Evolutionary conservation across 352 stramenopile genomes (phyloP).

Genomic region (Globisporangium radiosum): DNA sequence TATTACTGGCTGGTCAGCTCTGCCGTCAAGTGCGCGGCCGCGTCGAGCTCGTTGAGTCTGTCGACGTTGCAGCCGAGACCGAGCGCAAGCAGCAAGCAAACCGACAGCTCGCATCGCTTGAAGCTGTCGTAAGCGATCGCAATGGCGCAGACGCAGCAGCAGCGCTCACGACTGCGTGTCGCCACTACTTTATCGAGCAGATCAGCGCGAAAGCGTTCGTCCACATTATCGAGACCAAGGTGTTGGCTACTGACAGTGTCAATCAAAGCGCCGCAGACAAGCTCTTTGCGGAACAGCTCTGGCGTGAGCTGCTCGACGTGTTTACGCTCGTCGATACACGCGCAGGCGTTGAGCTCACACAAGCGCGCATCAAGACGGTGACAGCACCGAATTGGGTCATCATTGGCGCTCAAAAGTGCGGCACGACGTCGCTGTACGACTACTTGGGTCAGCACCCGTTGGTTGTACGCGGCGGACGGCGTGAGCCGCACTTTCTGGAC

Average conservation of each 20-base stretch:
- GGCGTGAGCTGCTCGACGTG: conserved; percentile 30
- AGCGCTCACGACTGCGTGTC: conserved; percentile 24
- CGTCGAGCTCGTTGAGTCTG: conserved; percentile 31
- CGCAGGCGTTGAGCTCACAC: conserved; percentile 23
- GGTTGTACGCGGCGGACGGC: conserved; percentile 58
- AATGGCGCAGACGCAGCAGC: conserved; percentile 15
- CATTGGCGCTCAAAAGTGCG: conserved; percentile 56
- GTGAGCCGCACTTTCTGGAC: conserved; percentile 64
- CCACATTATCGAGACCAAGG: conserved; percentile 11
- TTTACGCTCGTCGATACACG: conserved; percentile 34
- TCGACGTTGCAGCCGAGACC: conserved; percentile 18
- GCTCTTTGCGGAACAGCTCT: conserved; percentile 16
- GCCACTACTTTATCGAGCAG: conserved; percentile 59
- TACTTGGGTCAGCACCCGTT: conserved; percentile 84
- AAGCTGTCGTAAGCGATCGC: conserved; percentile 18
- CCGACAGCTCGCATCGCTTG: conserved; percentile 23
- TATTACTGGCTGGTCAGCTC: conserved; percentile 29
- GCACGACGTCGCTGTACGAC: conserved; percentile 58
- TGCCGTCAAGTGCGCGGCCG: conserved; percentile 49
- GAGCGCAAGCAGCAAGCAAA: conserved; percentile 18
- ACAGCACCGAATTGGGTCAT: conserved; percentile 50
- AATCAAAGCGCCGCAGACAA: conserved; percentile 1
- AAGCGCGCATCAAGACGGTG: conserved; percentile 13
- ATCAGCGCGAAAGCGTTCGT: conserved; percentile 41
- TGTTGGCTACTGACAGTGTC: not conserved